phyloP scores from a whole-genome alignment of 1,139 yeast species.

The Trichomonascaceae sp. region DNA sequence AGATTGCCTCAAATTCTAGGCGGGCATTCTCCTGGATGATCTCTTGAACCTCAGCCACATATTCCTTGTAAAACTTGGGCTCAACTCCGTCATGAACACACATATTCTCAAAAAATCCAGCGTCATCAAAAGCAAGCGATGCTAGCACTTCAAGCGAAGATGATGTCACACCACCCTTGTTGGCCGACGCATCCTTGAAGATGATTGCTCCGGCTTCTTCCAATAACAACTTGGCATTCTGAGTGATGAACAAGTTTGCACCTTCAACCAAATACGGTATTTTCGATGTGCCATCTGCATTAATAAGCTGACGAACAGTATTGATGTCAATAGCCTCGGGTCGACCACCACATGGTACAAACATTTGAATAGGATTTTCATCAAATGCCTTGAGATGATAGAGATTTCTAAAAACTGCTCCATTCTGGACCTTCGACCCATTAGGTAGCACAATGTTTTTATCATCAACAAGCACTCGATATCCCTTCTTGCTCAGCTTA shows the following conservation, averaged over 20 bases:
- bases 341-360: conserved; percentile 99
- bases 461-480: conserved; percentile 81
- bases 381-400: conserved; percentile 64
- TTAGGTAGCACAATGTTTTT: conserved; percentile 70
- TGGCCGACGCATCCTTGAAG: conserved; percentile 94
- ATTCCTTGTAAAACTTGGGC: conserved; percentile 72
- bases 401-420: conserved; percentile 86
- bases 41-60: conserved; percentile 77
- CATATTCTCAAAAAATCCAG: conserved; percentile 68
- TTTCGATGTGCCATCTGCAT: conserved; percentile 69
- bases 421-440: conserved; percentile 71
- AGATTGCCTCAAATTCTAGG: conserved; percentile 78
- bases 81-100: conserved; percentile 46
- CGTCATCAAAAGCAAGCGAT: conserved; percentile 85
- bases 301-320: conserved; percentile 69
- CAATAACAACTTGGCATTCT: conserved; percentile 79
- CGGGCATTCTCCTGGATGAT: conserved; percentile 73
- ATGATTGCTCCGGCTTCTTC: conserved; percentile 83
- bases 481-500: conserved; percentile 68
- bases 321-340: conserved; percentile 92
- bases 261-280: conserved; percentile 95
- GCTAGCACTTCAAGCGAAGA: conserved; percentile 94
- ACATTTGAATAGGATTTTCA: conserved; percentile 61
- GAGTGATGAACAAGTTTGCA: conserved; percentile 92
- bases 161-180: conserved; percentile 98